Evolutionary conservation across 129 eudicot genomes (phyloP).

Genomic region (Solidago caesia): DNA sequence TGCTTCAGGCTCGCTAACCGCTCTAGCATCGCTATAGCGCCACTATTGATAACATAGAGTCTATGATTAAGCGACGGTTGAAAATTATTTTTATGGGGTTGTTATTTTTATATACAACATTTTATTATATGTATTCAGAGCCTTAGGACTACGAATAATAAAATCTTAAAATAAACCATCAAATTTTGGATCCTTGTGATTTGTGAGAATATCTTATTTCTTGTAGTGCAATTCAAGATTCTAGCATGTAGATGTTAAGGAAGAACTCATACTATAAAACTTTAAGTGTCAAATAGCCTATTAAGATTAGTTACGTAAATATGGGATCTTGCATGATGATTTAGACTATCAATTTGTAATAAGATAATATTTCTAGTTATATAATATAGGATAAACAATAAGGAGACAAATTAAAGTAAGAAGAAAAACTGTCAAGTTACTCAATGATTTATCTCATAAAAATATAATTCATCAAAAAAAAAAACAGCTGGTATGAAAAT

Average conservation of each 20-base stretch:
- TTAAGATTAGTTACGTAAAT: conserved; percentile 30
- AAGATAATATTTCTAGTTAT: not conserved
- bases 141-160: no score
- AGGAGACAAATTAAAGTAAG: conserved; percentile 19
- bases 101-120: no score
- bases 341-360: conserved; percentile 15
- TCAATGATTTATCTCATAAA: conserved; percentile 18
- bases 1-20: no score
- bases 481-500: conserved; percentile 30
- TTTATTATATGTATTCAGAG: no score
- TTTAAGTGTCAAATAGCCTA: not conserved
- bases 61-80: no score
- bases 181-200: not conserved
- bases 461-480: not conserved
- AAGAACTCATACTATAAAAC: not conserved
- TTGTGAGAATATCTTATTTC: not conserved
- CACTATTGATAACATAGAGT: no score
- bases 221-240: conserved; percentile 28
- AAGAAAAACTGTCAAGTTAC: conserved; percentile 41
- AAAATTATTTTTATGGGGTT: no score
- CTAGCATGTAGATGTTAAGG: conserved; percentile 22
- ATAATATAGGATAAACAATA: not conserved
- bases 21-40: no score
- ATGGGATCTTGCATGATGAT: conserved; percentile 41
- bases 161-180: no score